These are phyloP conservation scores for Acacia concinna DNA, from an alignment of 331 rosid genomes.

Conservation along the genomic window DNA sequence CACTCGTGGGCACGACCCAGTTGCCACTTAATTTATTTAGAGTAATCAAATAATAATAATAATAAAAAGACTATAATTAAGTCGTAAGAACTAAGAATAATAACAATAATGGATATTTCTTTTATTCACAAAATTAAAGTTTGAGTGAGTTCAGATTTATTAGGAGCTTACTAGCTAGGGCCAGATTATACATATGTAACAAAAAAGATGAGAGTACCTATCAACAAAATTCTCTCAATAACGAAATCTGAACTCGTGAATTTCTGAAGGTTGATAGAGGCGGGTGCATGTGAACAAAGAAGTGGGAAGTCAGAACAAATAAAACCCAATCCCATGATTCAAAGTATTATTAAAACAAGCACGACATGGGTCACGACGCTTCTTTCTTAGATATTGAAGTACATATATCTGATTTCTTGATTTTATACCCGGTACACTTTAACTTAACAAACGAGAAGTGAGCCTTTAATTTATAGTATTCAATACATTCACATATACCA, in stretches of 20 bases:
- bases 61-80: background rate
- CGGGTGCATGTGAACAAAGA: background rate
- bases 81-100: background rate
- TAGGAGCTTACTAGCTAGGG: too few relatives aligned
- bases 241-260: too few relatives aligned
- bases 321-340: background rate
- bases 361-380: conserved; percentile 42
- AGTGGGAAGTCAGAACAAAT: background rate
- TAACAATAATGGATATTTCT: too few relatives aligned
- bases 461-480: background rate
- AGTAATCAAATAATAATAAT: background rate
- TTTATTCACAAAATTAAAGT: too few relatives aligned
- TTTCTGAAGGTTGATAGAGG: too few relatives aligned
- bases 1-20: conserved; percentile 57
- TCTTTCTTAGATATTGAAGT: conserved; percentile 29
- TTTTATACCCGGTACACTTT: background rate
- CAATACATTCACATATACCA: background rate
- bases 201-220: too few relatives aligned
- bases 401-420: conserved; percentile 3
- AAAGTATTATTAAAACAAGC: background rate
- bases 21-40: background rate
- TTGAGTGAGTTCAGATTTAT: too few relatives aligned
- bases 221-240: too few relatives aligned
- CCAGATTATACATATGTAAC: too few relatives aligned
- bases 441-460: background rate